A percentile compares a stretch with the other conserved stretches of the same genome.
These are phyloP conservation scores for Ceratobasidium sp. DNA, from an alignment of 1,284 basidiomycete species.

Conservation along the genomic window DNA sequence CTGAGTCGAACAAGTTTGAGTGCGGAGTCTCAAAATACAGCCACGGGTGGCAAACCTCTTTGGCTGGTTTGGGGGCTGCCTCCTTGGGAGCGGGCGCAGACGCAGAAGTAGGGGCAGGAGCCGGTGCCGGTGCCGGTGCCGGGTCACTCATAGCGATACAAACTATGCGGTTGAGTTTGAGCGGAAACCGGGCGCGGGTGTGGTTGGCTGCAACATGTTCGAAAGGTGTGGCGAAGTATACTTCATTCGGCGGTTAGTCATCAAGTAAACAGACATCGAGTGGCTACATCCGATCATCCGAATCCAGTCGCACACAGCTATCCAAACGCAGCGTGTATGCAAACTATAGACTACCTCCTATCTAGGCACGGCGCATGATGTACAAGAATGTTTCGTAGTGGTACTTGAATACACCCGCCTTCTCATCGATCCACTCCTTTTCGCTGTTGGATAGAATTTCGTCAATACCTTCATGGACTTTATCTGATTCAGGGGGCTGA, in stretches of 20 bases:
- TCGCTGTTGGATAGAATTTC: conserved; percentile 59
- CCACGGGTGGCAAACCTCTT: conserved; percentile 16
- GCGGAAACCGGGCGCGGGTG: not conserved
- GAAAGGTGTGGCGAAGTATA: conserved; percentile 6
- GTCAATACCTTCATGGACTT: conserved; percentile 58
- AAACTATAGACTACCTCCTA: too few relatives aligned
- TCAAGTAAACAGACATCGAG: not conserved
- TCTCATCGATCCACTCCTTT: conserved; percentile 58
- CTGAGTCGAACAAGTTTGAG: not conserved
- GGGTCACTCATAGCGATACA: too few relatives aligned
- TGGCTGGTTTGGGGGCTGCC: not conserved
- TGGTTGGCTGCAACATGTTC: conserved; percentile 19
- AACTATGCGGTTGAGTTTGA: not conserved
- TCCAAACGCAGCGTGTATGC: not conserved
- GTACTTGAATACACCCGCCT: conserved; percentile 60
- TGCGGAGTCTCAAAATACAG: not conserved
- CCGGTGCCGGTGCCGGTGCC: not conserved
- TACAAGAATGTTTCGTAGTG: conserved; percentile 62
- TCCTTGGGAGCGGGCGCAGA: conserved; percentile 1
- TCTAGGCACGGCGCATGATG: conserved; percentile 43
- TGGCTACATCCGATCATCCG: conserved; percentile 4
- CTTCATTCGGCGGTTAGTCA: conserved; percentile 17
- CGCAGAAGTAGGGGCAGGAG: not conserved
- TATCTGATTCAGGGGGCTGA: conserved; percentile 59
- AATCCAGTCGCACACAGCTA: not conserved